Evolutionary conservation across 2,329 filamentous ascomycete species (phyloP).

Genomic region (Remersonia thermophila): DNA sequence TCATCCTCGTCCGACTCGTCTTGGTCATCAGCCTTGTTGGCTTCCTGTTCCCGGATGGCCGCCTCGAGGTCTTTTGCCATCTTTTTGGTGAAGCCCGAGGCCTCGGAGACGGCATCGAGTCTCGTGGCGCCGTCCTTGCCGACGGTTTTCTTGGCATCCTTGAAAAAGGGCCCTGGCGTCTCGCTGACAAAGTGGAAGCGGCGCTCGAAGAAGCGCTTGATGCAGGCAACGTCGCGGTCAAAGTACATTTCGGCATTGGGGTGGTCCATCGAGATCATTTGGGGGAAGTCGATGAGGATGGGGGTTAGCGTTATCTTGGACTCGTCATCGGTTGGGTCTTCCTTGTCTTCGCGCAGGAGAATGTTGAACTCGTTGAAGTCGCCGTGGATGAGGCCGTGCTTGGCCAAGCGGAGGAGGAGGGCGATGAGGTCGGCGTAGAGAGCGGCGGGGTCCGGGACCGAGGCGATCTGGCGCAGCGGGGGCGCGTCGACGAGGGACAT

Average conservation of each 20-base stretch:
- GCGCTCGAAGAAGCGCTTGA: conserved; percentile 86
- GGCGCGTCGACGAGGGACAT: conserved; percentile 92
- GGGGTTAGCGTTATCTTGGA: conserved; percentile 50
- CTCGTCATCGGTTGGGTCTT: conserved; percentile 9
- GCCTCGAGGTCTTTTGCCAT: conserved; percentile 89
- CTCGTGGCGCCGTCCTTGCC: conserved; percentile 53
- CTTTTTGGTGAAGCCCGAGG: conserved; percentile 91
- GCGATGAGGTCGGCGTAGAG: conserved; percentile 86
- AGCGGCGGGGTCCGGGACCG: conserved; percentile 68
- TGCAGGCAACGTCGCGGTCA: conserved; percentile 85
- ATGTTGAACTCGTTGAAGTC: conserved; percentile 99
- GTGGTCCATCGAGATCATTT: conserved; percentile 95
- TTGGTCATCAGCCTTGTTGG: conserved; percentile 24
- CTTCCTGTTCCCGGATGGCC: conserved; percentile 72
- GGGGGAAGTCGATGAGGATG: conserved; percentile 91
- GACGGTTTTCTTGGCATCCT: conserved; percentile 65
- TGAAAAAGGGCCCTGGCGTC: conserved; percentile 72
- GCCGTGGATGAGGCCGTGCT: conserved; percentile 84
- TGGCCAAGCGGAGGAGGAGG: conserved; percentile 72
- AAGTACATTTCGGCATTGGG: conserved; percentile 94
- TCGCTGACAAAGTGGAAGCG: conserved; percentile 80
- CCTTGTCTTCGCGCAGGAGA: conserved; percentile 64
- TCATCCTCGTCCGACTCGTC: conserved; percentile 20
- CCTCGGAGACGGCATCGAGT: conserved; percentile 78
- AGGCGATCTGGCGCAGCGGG: conserved; percentile 76